Conservation (phyloP, 2,329 filamentous ascomycete species). For the Cercospora brassicicola region DNA sequence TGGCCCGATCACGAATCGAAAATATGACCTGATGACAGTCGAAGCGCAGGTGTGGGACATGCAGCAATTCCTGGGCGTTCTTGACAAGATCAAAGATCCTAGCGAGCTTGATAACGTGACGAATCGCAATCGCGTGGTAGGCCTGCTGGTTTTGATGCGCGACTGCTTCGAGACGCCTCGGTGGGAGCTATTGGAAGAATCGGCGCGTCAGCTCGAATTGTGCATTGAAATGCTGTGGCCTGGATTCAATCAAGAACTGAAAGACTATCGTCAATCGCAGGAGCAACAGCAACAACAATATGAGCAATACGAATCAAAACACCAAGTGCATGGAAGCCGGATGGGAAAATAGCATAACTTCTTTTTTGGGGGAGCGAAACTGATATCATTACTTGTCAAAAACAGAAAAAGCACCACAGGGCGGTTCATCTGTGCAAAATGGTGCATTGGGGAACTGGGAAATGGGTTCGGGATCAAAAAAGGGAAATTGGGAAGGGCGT, state of each 20-base stretch:
- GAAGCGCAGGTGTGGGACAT: slow-evolving; percentile 74
- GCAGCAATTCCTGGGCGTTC: slow-evolving; percentile 71
- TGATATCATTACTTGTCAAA: slow-evolving; percentile 8
- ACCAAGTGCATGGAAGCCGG: background rate
- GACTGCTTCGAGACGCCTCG: slow-evolving; percentile 78
- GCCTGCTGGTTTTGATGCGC: slow-evolving; percentile 76
- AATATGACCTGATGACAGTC: slow-evolving; percentile 56
- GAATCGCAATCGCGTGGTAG: slow-evolving; percentile 79
- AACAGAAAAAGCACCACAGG: slow-evolving; percentile 16
- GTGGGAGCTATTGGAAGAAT: slow-evolving; percentile 91
- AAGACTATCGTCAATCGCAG: background rate
- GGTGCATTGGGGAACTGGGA: background rate
- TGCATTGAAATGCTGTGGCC: slow-evolving; percentile 66
- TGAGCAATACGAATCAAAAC: background rate
- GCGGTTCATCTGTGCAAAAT: slow-evolving; percentile 10
- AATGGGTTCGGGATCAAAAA: background rate
- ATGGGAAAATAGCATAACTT: slow-evolving; percentile 5
- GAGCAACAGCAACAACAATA: slow-evolving; percentile 1
- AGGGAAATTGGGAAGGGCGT: background rate
- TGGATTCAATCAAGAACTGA: slow-evolving; percentile 25
- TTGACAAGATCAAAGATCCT: slow-evolving; percentile 70
- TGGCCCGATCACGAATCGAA: slow-evolving; percentile 55
- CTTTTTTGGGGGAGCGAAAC: background rate
- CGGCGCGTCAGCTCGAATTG: slow-evolving; percentile 73
- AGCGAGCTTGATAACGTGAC: slow-evolving; percentile 72